Conservation (phyloP, 257 asterid species). For the Salvia splendens region DNA sequence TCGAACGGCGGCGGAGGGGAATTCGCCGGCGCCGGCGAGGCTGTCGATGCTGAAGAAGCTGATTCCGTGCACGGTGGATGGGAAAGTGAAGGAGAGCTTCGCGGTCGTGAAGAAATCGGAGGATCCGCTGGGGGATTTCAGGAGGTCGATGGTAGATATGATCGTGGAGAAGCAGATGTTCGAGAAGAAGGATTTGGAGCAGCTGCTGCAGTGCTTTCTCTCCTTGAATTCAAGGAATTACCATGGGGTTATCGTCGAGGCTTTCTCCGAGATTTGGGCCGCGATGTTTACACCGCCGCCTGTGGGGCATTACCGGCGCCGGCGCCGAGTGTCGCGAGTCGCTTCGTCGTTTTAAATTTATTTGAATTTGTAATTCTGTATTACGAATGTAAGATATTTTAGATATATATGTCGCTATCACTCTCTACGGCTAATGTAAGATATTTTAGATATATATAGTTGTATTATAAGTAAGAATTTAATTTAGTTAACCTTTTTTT, state of each 20-base stretch:
- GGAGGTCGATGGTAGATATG: constrained; percentile 17
- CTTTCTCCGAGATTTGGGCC: constrained; percentile 70
- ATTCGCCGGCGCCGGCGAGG: constrained; percentile 54
- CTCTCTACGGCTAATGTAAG: neutral
- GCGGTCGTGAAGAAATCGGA: constrained; percentile 82
- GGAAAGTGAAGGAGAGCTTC: constrained; percentile 86
- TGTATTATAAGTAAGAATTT: too few species aligned
- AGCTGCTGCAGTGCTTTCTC: too few species aligned
- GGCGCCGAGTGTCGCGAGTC: neutral
- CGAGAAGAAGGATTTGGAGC: too few species aligned
- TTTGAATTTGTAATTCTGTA: too few species aligned
- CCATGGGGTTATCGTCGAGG: constrained; percentile 65
- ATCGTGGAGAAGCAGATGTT: too few species aligned
- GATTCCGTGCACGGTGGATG: constrained; percentile 68
- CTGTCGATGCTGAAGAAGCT: constrained; percentile 69
- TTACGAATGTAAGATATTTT: neutral
- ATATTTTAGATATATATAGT: neutral
- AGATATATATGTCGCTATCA: too few species aligned
- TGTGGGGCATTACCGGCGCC: neutral
- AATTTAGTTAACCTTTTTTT: too few species aligned
- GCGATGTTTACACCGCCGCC: constrained; percentile 43
- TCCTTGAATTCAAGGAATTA: constrained; percentile 26
- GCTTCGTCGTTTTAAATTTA: constrained; percentile 8
- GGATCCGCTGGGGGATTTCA: constrained; percentile 83
- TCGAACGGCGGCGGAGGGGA: constrained; percentile 22